Evolutionary conservation across 768 basidiomycete genomes (phyloP).

Genomic region (Royoungia palumana): DNA sequence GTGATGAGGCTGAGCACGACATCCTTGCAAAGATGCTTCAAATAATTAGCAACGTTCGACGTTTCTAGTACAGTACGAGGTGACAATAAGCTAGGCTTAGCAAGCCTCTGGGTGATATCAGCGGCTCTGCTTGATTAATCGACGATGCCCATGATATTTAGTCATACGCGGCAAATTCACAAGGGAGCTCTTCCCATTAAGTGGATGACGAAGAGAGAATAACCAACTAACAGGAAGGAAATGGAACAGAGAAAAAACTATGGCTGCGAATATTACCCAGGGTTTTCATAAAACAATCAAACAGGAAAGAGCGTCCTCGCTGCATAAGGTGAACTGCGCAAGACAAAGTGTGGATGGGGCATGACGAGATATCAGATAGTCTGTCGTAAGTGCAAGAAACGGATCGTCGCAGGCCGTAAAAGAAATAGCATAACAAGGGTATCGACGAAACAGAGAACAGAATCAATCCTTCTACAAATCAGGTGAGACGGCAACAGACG

Average conservation of each 20-base stretch:
- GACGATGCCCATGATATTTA: conserved; percentile 12
- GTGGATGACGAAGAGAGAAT: conserved; percentile 12
- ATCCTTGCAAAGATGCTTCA: conserved; percentile 8
- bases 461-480: conserved; percentile 16
- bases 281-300: conserved; percentile 10
- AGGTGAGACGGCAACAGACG: conserved; percentile 25
- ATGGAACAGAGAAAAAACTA: conserved; percentile 11
- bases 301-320: conserved; percentile 12
- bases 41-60: too few relatives aligned
- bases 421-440: conserved; percentile 35
- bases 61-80: too few relatives aligned
- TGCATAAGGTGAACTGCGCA: conserved; percentile 23
- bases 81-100: too few relatives aligned
- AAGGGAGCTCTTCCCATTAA: conserved; percentile 26
- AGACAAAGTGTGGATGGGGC: conserved; percentile 20
- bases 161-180: conserved; percentile 22
- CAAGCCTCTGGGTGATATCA: too few relatives aligned
- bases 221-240: conserved; percentile 16
- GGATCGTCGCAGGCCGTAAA: conserved; percentile 34
- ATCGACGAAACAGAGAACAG: conserved; percentile 25
- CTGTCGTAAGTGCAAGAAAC: conserved; percentile 34
- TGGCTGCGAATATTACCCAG: conserved; percentile 16
- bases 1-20: conserved; percentile 15
- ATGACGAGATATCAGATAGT: conserved; percentile 33
- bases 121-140: conserved; percentile 14